phyloP scores from a whole-genome alignment of 2,329 filamentous ascomycete genomes.

The Fusarium kyushuense region DNA sequence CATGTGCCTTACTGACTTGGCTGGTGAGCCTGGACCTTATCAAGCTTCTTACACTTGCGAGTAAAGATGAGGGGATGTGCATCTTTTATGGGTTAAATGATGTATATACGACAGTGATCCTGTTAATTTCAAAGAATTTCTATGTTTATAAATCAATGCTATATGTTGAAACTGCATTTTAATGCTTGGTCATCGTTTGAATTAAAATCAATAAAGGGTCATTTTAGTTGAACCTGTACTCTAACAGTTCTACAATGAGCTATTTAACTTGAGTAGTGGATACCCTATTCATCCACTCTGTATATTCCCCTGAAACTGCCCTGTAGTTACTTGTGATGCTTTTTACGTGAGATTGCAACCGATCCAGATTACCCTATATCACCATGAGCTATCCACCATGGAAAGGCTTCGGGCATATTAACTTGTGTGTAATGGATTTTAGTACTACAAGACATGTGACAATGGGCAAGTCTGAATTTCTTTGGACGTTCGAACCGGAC shows the following conservation, averaged over 20 bases:
- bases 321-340: too few species aligned
- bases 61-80: not conserved
- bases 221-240: too few species aligned
- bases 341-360: too few species aligned
- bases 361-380: too few species aligned
- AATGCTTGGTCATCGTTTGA: too few species aligned
- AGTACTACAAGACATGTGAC: too few species aligned
- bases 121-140: not conserved
- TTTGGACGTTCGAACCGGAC: too few species aligned
- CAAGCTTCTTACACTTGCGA: slow-evolving; percentile 17
- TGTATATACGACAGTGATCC: not conserved
- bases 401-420: too few species aligned
- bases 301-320: accelerated
- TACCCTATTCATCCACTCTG: accelerated
- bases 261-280: not conserved
- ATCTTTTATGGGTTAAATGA: not conserved
- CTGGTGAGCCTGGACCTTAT: slow-evolving; percentile 16
- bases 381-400: too few species aligned
- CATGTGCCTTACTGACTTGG: slow-evolving; percentile 16
- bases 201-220: too few species aligned
- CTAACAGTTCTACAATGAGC: not conserved
- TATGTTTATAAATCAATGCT: not conserved
- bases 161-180: not conserved
- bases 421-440: too few species aligned
- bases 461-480: too few species aligned